Base-by-base conservation (phyloP, 768 basidiomycete genomes). In the Amanita subjunquillea region DNA sequence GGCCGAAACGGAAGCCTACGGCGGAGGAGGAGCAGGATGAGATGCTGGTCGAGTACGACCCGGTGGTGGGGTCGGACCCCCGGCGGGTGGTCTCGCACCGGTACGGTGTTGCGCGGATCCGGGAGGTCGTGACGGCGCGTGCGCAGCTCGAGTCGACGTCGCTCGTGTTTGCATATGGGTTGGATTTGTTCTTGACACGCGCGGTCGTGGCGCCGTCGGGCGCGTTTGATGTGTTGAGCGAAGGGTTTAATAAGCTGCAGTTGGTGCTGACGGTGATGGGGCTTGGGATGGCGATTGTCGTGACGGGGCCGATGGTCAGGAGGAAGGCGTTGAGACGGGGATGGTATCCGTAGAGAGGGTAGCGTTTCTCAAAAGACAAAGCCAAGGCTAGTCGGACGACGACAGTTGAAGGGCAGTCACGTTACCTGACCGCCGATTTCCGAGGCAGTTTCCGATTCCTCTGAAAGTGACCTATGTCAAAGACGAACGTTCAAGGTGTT, bases 181-280 rank as follows among this genome's bases (percentile, higher is more conserved):
- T 93, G 6, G 95, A 97, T 67, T 73, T 97, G 57, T 97, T 97
- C 76, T 71, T 83, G 25, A 90, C 90, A 9, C 79, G 91, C 13
- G 76, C 8, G 1, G 30, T 17, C 17, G 17, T 90, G 3, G 78
- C 88, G 37, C 91, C 94, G 1, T 93, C 91, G 9, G 82, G 80
- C 38, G 91, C 91, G 17, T 98, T 98, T 60, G 95, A 98, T 62
- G 83, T 96, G 23, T 77, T 98, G 6, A 90, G 79, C 59, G 87
- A 93, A 65, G 83, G 74, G 61, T 98, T 98, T 67, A 97, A 97
- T 72, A 96, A 97, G 72, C 74, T 71, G 1, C 95, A 98, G 66
- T 73, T 98, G 22, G 80, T 94, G 56, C 67, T 92, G 27, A 97
- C 92, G 1, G 80, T 95, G 32, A 65, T 70, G 0, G 91, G 78